A percentile compares a stretch with the other conserved stretches of the same genome.
Evolutionary conservation across 1,284 basidiomycete species (phyloP).

Genomic region (Ceratobasidium sp.): DNA sequence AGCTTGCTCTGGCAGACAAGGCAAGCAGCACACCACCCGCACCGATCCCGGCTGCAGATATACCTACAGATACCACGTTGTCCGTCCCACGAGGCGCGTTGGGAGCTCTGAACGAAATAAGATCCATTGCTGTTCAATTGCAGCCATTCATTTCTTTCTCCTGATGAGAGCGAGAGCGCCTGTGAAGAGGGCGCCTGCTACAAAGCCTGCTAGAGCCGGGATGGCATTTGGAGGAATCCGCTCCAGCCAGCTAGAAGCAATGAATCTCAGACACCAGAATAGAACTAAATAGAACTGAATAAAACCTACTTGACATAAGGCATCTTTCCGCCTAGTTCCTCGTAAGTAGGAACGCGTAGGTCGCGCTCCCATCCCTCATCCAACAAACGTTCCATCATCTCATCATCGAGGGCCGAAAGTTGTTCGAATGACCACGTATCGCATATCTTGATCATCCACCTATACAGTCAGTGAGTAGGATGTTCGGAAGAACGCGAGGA

Average conservation of each 20-base stretch:
- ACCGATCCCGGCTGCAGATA: too few species aligned
- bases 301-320: constrained; percentile 4
- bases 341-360: constrained; percentile 39
- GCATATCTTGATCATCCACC: constrained; percentile 93
- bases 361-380: constrained; percentile 76
- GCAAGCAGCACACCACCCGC: too few species aligned
- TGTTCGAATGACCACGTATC: constrained; percentile 86
- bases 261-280: background rate
- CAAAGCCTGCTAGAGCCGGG: constrained; percentile 14
- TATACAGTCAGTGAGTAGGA: background rate
- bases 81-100: too few species aligned
- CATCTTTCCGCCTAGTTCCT: constrained; percentile 26
- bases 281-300: background rate
- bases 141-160: constrained; percentile 9
- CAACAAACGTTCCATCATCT: constrained; percentile 66
- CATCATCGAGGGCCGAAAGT: constrained; percentile 72
- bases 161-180: constrained; percentile 4
- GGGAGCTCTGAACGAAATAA: too few species aligned
- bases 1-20: too few species aligned
- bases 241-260: constrained; percentile 27
- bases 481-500: too few species aligned
- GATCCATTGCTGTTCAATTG: too few species aligned
- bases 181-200: constrained; percentile 5
- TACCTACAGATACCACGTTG: too few species aligned
- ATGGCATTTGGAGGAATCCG: constrained; percentile 12